Evolutionary conservation across 768 basidiomycete genomes (phyloP).

Genomic region (Tricholoma bakamatsutake): DNA sequence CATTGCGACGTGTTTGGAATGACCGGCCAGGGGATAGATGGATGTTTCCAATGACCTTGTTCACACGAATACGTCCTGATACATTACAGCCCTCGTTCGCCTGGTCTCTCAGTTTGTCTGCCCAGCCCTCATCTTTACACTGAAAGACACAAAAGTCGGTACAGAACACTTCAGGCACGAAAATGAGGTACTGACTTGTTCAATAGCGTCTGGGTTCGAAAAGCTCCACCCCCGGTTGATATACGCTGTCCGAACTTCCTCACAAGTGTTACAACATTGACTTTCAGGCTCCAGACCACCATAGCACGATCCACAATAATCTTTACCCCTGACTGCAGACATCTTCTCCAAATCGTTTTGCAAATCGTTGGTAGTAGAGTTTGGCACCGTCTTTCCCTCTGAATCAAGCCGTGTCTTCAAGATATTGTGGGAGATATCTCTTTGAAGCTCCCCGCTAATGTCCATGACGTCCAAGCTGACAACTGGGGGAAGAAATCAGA

Average conservation of each 20-base stretch:
- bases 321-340: conserved; percentile 48
- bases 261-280: conserved; percentile 96
- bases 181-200: conserved; percentile 58
- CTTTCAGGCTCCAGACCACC: conserved; percentile 70
- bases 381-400: conserved; percentile 52
- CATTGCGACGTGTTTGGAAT: conserved; percentile 84
- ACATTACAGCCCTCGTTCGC: conserved; percentile 93
- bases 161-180: neutral
- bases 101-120: conserved; percentile 88
- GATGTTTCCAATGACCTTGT: conserved; percentile 96
- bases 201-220: conserved; percentile 80
- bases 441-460: conserved; percentile 92
- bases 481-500: conserved; percentile 44
- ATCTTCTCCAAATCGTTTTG: conserved; percentile 85
- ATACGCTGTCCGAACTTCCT: conserved; percentile 89
- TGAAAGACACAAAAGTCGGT: conserved; percentile 25
- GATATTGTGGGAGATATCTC: conserved; percentile 86
- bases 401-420: conserved; percentile 72
- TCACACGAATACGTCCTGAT: conserved; percentile 85
- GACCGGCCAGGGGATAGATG: conserved; percentile 92
- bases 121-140: conserved; percentile 94
- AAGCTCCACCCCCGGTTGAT: conserved; percentile 95
- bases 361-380: conserved; percentile 54
- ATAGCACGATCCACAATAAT: conserved; percentile 95
- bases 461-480: conserved; percentile 97